phyloP scores from a whole-genome alignment of 1,139 yeast species.

The Geotrichum histeridarum region DNA sequence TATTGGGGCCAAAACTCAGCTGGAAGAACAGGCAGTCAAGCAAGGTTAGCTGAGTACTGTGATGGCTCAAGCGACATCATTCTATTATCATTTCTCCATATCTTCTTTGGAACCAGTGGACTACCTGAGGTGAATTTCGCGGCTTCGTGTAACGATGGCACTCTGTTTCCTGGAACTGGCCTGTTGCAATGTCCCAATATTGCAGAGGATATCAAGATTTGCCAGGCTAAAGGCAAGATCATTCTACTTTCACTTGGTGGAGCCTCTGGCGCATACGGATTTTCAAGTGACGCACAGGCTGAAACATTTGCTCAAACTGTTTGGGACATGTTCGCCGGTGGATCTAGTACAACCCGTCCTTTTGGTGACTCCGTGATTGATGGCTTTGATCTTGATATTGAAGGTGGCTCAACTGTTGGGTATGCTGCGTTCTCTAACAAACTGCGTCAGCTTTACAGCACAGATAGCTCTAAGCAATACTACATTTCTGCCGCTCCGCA shows the following conservation, averaged over 20 bases:
- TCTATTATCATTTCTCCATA: slow-evolving; percentile 61
- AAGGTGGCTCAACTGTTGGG: slow-evolving; percentile 49
- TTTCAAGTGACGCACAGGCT: slow-evolving; percentile 57
- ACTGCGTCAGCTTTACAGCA: slow-evolving; percentile 53
- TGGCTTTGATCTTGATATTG: slow-evolving; percentile 72
- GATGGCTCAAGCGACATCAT: slow-evolving; percentile 65
- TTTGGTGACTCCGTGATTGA: slow-evolving; percentile 65
- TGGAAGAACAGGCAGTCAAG: slow-evolving; percentile 50
- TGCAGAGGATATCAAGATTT: slow-evolving; percentile 67
- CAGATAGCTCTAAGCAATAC: slow-evolving; percentile 45
- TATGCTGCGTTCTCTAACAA: slow-evolving; percentile 48
- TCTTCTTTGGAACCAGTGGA: slow-evolving; percentile 48
- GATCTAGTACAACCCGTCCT: slow-evolving; percentile 58
- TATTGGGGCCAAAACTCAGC: slow-evolving; percentile 92
- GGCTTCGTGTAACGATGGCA: slow-evolving; percentile 42
- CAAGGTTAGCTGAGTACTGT: slow-evolving; percentile 63
- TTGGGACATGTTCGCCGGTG: slow-evolving; percentile 87
- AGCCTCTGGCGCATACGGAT: slow-evolving; percentile 74
- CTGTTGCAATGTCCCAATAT: slow-evolving; percentile 37
- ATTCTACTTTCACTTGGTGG: slow-evolving; percentile 85
- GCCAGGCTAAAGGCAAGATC: slow-evolving; percentile 75
- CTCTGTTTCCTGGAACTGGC: slow-evolving; percentile 30
- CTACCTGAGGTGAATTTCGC: slow-evolving; percentile 61
- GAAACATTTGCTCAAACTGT: slow-evolving; percentile 63
- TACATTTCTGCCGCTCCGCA: slow-evolving; percentile 94